phyloP scores from a whole-genome alignment of 495 filamentous ascomycete genomes.

The Venustampulla echinocandica region DNA sequence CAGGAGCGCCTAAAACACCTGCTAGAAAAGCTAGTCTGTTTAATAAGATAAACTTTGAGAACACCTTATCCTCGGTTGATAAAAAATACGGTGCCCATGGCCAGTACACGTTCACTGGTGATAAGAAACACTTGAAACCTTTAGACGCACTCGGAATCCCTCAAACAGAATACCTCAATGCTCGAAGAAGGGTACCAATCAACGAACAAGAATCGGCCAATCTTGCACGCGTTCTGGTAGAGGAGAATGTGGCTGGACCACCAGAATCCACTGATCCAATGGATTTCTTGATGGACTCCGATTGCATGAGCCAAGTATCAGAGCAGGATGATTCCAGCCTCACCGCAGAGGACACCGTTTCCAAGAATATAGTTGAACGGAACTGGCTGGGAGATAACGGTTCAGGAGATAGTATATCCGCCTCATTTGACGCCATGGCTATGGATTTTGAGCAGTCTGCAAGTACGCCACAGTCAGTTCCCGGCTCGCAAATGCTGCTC shows the following conservation, averaged over 20 bases:
- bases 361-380: slow-evolving; percentile 12
- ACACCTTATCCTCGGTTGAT: slow-evolving; percentile 35
- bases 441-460: slow-evolving; percentile 18
- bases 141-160: slow-evolving; percentile 24
- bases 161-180: slow-evolving; percentile 32
- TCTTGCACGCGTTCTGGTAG: slow-evolving; percentile 3
- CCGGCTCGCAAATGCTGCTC: slow-evolving; percentile 23
- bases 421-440: slow-evolving; percentile 18
- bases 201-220: slow-evolving; percentile 5
- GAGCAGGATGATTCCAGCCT: slow-evolving; percentile 42
- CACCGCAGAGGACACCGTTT: slow-evolving; percentile 29
- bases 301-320: slow-evolving; percentile 36
- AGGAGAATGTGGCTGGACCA: neutral
- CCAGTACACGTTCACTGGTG: slow-evolving; percentile 33
- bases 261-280: slow-evolving; percentile 9
- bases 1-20: neutral
- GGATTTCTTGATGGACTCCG: slow-evolving; percentile 34
- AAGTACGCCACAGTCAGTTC: slow-evolving; percentile 18
- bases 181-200: slow-evolving; percentile 21
- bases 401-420: slow-evolving; percentile 13
- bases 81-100: slow-evolving; percentile 45
- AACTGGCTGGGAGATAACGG: slow-evolving; percentile 16
- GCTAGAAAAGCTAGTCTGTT: slow-evolving; percentile 31
- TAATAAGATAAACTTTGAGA: slow-evolving; percentile 41
- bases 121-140: slow-evolving; percentile 14